A percentile compares a stretch with the other conserved stretches of the same genome.
These are phyloP conservation scores for Oleoguttula mirabilis DNA, from an alignment of 495 filamentous ascomycete genomes.

Conservation along the genomic window DNA sequence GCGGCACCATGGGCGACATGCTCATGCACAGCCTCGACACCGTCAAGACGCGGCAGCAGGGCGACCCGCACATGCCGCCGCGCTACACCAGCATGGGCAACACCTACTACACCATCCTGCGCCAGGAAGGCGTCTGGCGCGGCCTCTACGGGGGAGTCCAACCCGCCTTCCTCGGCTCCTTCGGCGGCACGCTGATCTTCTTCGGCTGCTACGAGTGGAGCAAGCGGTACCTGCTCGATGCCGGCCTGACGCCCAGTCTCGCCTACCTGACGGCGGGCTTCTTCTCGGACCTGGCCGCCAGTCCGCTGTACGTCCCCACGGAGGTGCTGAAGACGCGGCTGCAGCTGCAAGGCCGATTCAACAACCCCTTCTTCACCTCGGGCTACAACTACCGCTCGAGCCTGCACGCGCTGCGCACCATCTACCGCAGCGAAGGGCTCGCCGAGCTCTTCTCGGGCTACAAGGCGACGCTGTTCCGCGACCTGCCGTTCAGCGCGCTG, in stretches of 20 bases:
- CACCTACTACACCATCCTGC: slow-evolving; percentile 82
- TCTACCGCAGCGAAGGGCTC: slow-evolving; percentile 68
- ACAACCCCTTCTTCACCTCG: slow-evolving; percentile 82
- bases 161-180: slow-evolving; percentile 81
- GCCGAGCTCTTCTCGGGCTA: slow-evolving; percentile 86
- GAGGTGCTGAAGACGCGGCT: slow-evolving; percentile 93
- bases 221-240: slow-evolving; percentile 77
- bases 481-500: slow-evolving; percentile 87
- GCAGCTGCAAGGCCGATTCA: slow-evolving; percentile 85
- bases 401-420: slow-evolving; percentile 67
- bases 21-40: slow-evolving; percentile 98
- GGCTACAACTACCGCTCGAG: slow-evolving; percentile 89
- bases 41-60: slow-evolving; percentile 97
- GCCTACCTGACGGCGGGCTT: slow-evolving; percentile 83
- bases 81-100: slow-evolving; percentile 81
- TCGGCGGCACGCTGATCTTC: slow-evolving; percentile 87
- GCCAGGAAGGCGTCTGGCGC: slow-evolving; percentile 76
- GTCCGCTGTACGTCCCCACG: slow-evolving; percentile 84
- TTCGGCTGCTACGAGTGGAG: slow-evolving; percentile 94
- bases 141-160: slow-evolving; percentile 89
- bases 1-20: slow-evolving; percentile 88
- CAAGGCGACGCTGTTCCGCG: slow-evolving; percentile 85
- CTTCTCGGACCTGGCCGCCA: slow-evolving; percentile 81
- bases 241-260: slow-evolving; percentile 59
- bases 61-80: slow-evolving; percentile 79